These are phyloP conservation scores for Rutstroemia sp. DNA, from an alignment of 2,329 filamentous ascomycete species.

Conservation along the genomic window DNA sequence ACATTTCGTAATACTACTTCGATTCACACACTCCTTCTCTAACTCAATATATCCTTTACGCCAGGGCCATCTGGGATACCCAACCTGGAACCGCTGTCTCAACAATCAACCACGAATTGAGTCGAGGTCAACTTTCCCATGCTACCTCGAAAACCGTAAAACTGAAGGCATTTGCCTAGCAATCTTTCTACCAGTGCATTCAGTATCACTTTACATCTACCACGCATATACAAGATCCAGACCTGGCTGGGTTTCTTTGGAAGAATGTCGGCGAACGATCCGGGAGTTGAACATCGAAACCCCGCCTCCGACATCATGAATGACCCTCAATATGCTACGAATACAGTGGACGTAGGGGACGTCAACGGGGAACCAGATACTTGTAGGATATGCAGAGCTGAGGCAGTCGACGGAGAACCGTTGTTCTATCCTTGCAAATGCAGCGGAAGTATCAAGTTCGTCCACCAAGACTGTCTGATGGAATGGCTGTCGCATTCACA, in stretches of 20 bases:
- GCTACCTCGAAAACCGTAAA: background rate
- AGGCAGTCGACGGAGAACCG: slow-evolving; percentile 73
- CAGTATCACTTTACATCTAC: background rate
- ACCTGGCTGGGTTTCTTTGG: background rate
- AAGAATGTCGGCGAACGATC: background rate
- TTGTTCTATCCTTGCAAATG: slow-evolving; percentile 98
- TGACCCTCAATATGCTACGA: slow-evolving; percentile 42
- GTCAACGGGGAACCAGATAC: slow-evolving; percentile 50
- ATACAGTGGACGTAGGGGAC: slow-evolving; percentile 27
- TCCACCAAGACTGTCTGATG: slow-evolving; percentile 97
- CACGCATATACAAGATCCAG: background rate
- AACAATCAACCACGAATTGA: background rate
- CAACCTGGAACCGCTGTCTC: no score
- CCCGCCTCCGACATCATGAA: slow-evolving; percentile 47
- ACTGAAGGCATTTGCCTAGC: background rate
- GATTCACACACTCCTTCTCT: no score
- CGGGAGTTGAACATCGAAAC: slow-evolving; percentile 1
- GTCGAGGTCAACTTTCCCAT: background rate
- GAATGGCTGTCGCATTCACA: slow-evolving; percentile 98
- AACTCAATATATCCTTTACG: no score
- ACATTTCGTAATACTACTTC: no score
- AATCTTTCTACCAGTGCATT: background rate
- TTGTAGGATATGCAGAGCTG: slow-evolving; percentile 94
- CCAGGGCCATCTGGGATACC: no score
- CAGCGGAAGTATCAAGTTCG: slow-evolving; percentile 96